phyloP scores from a whole-genome alignment of 768 basidiomycete species.

The Pisolithus tinctorius region DNA sequence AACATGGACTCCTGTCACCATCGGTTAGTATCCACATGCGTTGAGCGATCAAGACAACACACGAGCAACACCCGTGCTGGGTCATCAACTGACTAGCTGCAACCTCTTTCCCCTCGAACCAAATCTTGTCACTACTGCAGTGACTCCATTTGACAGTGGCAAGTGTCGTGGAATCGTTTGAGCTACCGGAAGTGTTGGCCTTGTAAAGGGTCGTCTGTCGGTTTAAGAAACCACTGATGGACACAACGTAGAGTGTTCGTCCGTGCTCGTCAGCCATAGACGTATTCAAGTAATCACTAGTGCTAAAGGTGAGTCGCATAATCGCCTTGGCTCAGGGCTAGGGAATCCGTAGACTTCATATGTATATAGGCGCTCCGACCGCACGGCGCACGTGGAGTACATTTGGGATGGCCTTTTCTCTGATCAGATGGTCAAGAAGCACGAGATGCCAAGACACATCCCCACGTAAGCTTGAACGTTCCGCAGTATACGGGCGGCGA shows the following conservation, averaged over 20 bases:
- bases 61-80: not conserved
- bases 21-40: not conserved
- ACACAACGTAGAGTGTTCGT: not conserved
- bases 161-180: not conserved
- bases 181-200: not conserved
- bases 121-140: not conserved
- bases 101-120: not conserved
- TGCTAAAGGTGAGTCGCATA: not conserved
- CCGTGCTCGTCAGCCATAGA: not conserved
- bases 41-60: not conserved
- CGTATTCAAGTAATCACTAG: not conserved
- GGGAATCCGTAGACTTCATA: no score
- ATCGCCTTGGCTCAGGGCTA: not conserved
- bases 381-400: no score
- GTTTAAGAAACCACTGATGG: not conserved
- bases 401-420: no score
- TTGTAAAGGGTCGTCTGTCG: not conserved
- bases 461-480: no score
- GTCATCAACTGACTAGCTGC: not conserved
- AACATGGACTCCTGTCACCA: slow-evolving; percentile 10
- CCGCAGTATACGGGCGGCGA: no score
- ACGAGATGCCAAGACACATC: no score
- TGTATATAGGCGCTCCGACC: no score
- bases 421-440: no score
- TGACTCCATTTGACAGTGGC: not conserved